Evolutionary conservation across 1,284 basidiomycete species (phyloP), one percentile per base, ranked within the genome.

Genomic region (Ganoderma multipileum): DNA sequence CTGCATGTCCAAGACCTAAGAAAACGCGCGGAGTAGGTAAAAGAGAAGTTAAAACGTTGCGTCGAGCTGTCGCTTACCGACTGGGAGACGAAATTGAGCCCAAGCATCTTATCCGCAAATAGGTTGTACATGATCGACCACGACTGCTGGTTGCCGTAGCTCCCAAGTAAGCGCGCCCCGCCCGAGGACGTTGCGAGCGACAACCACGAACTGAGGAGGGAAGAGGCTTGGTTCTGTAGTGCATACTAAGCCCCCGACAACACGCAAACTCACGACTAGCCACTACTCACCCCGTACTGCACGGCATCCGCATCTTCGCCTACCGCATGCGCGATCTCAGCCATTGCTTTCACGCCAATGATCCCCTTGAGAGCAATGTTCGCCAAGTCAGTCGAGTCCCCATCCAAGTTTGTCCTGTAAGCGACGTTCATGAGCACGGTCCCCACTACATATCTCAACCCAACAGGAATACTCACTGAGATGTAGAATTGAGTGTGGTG

Each of bases 341-440:
- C 81, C 89, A 92, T 91, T 12, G 85, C 89, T 70, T 84, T 86
- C 74, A 93, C 91, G 30, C 89, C 91, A 59, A 90, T 80, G 68
- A 92, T 91, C 6, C 91, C 76, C 57, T 93, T 93, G 80, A 93
- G 89, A 0, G 91, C 91, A 26, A 92, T 83, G 73, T 94, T 92
- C 16, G 91, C 92, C 78, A 92, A 89, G 75, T 93, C 86, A 4
- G 23, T 68, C 30, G 20, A 39, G 52, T 73, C 63, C 7, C 89
- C 79, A 18, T 86, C 81, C 1, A 89, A 90, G 36, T 88, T 85
- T 74, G 87, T 87, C 77, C 90, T 89, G 59, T 20, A 26, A 23
- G 42, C 9, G 4, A 2, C 2, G 16, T 16, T 65, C 5, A 18
- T 64, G 1, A 65, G 26, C 16, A 33, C 16, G 14, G 12, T 8